Conservation (phyloP, 768 basidiomycete species). For the Cystobasidium tubakii region DNA sequence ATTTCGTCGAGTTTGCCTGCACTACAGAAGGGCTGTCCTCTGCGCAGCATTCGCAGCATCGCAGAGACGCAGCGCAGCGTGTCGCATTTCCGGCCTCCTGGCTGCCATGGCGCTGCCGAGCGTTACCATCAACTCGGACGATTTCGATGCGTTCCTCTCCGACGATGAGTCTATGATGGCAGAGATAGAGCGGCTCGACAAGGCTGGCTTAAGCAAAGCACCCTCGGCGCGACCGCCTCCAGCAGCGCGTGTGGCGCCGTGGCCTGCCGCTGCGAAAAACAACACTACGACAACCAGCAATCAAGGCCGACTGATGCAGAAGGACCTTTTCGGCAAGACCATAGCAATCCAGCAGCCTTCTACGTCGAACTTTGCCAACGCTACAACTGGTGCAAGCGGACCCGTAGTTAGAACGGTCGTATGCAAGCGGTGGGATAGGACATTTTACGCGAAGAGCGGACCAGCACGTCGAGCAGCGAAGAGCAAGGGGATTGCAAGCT, state of each 20-base stretch:
- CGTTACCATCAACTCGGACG: neutral
- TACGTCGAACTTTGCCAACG: neutral
- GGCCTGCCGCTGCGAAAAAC: neutral
- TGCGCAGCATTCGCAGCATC: too few species aligned
- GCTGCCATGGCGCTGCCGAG: neutral
- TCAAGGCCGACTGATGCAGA: slow-evolving; percentile 1
- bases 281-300: neutral
- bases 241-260: neutral
- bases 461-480: slow-evolving; percentile 50
- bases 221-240: neutral
- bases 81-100: neutral
- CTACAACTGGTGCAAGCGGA: neutral
- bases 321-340: slow-evolving; percentile 25
- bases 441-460: slow-evolving; percentile 75
- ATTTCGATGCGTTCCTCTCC: neutral
- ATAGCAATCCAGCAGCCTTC: neutral
- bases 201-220: neutral
- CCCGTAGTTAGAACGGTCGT: slow-evolving; percentile 56
- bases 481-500: slow-evolving; percentile 55
- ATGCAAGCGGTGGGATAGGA: slow-evolving; percentile 84
- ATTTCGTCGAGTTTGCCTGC: too few species aligned
- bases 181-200: slow-evolving; percentile 7
- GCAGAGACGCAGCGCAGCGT: too few species aligned
- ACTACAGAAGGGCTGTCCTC: too few species aligned
- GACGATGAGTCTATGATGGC: neutral